phyloP scores from a whole-genome alignment of 1,139 yeast genomes.

The Magnusiomyces magnusii region DNA sequence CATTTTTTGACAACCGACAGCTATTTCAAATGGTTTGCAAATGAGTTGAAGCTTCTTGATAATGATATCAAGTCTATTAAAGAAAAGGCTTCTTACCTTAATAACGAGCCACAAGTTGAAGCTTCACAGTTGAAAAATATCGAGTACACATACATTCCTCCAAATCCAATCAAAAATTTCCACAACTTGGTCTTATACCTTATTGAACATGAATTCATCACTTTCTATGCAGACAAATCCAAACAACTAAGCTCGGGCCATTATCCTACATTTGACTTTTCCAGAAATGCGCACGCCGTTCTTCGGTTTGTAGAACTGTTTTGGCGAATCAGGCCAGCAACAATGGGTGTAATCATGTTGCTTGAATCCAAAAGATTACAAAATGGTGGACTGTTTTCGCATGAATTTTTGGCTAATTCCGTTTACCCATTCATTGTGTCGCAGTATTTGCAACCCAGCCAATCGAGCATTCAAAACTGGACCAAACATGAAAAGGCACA shows the following conservation, averaged over 20 bases:
- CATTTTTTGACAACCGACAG: background rate
- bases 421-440: slow-evolving; percentile 4
- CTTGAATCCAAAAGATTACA: background rate
- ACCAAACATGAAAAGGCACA: background rate
- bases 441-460: background rate
- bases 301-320: background rate
- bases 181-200: background rate
- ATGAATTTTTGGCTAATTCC: background rate
- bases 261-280: slow-evolving; percentile 2
- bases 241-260: background rate
- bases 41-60: background rate
- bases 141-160: background rate
- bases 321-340: slow-evolving; percentile 1
- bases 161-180: background rate
- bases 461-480: background rate
- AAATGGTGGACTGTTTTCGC: background rate
- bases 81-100: slow-evolving; percentile 3
- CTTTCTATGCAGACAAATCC: background rate
- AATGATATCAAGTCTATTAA: background rate
- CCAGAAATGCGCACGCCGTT: slow-evolving; percentile 1
- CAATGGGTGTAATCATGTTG: slow-evolving; percentile 2
- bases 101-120: background rate
- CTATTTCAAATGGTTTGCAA: background rate
- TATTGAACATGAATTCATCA: background rate
- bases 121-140: background rate